Base-by-base conservation (phyloP, 345 rosid genomes). In the Schrenkiella parvula region DNA sequence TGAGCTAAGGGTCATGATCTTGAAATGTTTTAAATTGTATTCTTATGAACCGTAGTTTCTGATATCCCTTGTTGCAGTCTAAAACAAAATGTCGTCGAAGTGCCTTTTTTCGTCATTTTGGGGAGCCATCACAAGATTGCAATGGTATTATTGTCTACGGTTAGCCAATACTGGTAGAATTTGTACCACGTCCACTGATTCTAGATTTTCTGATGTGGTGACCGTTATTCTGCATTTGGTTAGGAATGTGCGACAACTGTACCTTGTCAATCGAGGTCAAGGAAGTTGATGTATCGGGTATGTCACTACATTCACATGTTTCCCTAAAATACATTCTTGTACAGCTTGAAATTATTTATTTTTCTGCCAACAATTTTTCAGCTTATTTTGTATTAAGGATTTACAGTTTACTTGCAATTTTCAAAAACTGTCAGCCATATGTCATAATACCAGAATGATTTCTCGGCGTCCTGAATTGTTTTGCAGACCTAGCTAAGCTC, bases 191-290 rank as follows among this genome's bases (percentile, higher is more conserved):
- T 67, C 59, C 48, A 15, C 19, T 47, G 37, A 13, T 28, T 12
- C 15, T 46, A 12, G 38, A 55, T 68, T 34, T 66, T 64, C 63
- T 25, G 56, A 64, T 42, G 31, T 32, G 46, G 31, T 68, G 69
- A 64, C 50, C 15, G 14, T 52, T 47, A 29, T 51, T 47, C 51
- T 68, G 10, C 77, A 19, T 57, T 73, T n/a, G 52, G 64, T 68
- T 75, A 91, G 97, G 97, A 79, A 89, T 91, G 97, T 93, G 98
- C 44, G 97, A 93, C 83, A 91, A 84, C 56, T 91, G 98, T 83
- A 83, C 89, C 65, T 85, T 77, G 80, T 68, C 89, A 64, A 83
- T 76, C 68, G 97, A 85, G 77, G 82, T 88, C 70, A 74, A 67
- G 51, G 95, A 91, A 76, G 75, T 88, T 47, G 96, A 93, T 51